Evolutionary conservation across 306 rosid species (phyloP), one percentile per base, ranked within the genome.

Genomic region (Vigna nakashimae): DNA sequence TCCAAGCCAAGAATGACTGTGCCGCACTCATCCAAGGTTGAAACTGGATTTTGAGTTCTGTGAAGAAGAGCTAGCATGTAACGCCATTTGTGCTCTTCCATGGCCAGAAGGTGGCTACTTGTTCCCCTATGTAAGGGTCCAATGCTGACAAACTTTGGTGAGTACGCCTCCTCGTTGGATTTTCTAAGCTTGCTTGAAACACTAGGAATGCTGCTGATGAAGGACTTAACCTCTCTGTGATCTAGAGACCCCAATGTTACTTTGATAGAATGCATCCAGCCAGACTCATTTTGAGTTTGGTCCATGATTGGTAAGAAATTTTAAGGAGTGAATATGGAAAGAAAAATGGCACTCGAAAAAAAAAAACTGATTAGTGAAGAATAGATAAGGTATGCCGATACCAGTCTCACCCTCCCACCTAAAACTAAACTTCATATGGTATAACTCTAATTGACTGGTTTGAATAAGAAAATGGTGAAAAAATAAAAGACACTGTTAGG

Each of bases 11-110:
- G 62, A 46, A 84, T 45, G 7, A 65, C 74, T 16, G 51, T 22
- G 40, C 74, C 71, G 17, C 82, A 80, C 4, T 57, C 64, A 69
- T 80, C 83, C 22, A 80, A 80, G 7, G 69, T 56, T 13, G 79
- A 65, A 55, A 80, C 69, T 42, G 73, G 85, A 8, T 75, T 75
- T 7, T 70, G 12, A 7, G 69, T 76, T 70, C 70, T 42, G 43
- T 74, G 71, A 65, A 85, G 83, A 13, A 78, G 77, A 6, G 64
- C 18, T 0, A 69, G 5, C 68, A 75, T 74, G 56, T 68, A 85
- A 26, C 76, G 83, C 88, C 74, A 82, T 70, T 85, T 85, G 52
- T 48, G 75, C 67, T 78, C 81, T 78, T 82, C 80, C 75, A 85
- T 81, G 40, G 73, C 74, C 2, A 66, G 78, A 7, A 85, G 62